Conservation (phyloP, 805 yeast species). For the Metschnikowia kofuensis region DNA sequence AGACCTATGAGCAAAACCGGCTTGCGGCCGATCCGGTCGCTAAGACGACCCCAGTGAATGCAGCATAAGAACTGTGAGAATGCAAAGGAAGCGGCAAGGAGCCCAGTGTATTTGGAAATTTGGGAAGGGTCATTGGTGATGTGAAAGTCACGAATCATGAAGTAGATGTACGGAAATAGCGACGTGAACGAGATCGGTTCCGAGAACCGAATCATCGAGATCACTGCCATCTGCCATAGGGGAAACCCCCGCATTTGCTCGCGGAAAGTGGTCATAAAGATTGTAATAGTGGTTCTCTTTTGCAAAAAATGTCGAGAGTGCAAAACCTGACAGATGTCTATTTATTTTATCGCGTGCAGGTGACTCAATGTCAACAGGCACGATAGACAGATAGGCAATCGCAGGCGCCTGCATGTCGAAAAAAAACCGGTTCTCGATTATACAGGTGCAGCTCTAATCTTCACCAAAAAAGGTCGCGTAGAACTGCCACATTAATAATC, state of each 20-base stretch:
- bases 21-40: constrained; percentile 31
- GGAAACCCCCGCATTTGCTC: constrained; percentile 20
- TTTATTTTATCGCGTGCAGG: constrained; percentile 1
- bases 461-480: too few relatives aligned
- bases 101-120: constrained; percentile 19
- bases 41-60: constrained; percentile 29
- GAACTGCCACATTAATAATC: too few relatives aligned
- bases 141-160: constrained; percentile 21
- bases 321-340: not conserved
- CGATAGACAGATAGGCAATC: not conserved
- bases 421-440: too few relatives aligned
- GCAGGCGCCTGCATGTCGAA: not conserved
- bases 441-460: too few relatives aligned
- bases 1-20: constrained; percentile 26
- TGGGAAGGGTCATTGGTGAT: constrained; percentile 18
- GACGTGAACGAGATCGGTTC: constrained; percentile 23
- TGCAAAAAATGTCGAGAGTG: not conserved
- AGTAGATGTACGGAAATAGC: constrained; percentile 20
- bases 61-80: constrained; percentile 20
- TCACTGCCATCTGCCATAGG: constrained; percentile 20
- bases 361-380: not conserved
- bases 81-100: constrained; percentile 20
- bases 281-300: too few relatives aligned
- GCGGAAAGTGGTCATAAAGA: constrained; percentile 7
- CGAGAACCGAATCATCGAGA: constrained; percentile 18